Evolutionary conservation across 163 green algal species (phyloP).

Genomic region (Trebouxiophyceae sp.): DNA sequence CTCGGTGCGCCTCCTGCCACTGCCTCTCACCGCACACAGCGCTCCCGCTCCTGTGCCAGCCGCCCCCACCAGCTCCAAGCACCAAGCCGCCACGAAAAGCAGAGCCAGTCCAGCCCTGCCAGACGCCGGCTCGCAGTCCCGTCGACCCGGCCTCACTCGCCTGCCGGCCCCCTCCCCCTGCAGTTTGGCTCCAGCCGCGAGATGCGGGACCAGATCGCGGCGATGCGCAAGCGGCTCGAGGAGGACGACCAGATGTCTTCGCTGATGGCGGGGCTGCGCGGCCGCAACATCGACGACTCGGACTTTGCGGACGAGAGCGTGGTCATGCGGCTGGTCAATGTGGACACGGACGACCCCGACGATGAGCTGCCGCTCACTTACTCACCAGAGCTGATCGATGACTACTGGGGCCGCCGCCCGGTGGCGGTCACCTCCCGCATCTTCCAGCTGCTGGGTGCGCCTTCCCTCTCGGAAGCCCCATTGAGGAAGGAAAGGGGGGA

Average conservation of each 20-base stretch:
- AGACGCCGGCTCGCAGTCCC: too few species aligned
- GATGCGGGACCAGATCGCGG: constrained; percentile 42
- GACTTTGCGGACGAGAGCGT: constrained; percentile 76
- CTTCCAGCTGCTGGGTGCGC: constrained; percentile 67
- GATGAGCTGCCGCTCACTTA: constrained; percentile 78
- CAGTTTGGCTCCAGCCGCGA: neutral
- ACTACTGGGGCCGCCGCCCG: constrained; percentile 77
- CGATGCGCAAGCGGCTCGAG: constrained; percentile 58
- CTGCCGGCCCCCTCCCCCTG: too few species aligned
- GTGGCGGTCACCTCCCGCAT: constrained; percentile 75
- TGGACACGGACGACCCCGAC: constrained; percentile 20
- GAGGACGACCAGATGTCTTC: constrained; percentile 63
- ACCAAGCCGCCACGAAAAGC: too few species aligned
- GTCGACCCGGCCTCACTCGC: too few species aligned
- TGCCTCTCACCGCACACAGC: too few species aligned
- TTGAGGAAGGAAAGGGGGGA: too few species aligned
- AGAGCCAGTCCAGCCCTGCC: too few species aligned
- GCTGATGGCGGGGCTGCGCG: constrained; percentile 85
- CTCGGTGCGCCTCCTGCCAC: too few species aligned
- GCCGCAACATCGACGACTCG: constrained; percentile 71
- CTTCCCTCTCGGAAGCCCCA: neutral
- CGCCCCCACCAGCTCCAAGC: too few species aligned
- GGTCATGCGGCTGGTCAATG: constrained; percentile 71
- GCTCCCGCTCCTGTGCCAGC: too few species aligned
- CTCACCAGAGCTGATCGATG: constrained; percentile 71